Evolutionary conservation across 2,329 filamentous ascomycete species (phyloP).

Genomic region (Acephala macrosclerotiorum): DNA sequence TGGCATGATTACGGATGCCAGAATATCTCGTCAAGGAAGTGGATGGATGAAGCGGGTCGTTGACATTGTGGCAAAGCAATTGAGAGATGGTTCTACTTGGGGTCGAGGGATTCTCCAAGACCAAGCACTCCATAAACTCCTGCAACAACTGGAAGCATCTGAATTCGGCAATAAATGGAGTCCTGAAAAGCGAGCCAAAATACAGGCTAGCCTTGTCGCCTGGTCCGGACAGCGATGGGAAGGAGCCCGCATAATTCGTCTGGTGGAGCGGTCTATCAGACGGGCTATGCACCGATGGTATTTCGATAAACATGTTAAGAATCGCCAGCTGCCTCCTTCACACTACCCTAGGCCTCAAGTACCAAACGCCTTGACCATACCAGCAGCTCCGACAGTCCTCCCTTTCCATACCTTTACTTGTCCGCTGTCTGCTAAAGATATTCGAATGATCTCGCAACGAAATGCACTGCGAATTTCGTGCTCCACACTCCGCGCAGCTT

Average conservation of each 20-base stretch:
- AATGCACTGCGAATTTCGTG: conserved; percentile 94
- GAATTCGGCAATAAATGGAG: conserved; percentile 45
- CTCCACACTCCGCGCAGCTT: conserved; percentile 84
- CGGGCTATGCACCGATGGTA: conserved; percentile 87
- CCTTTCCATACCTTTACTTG: conserved; percentile 99
- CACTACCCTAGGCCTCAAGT: conserved; percentile 77
- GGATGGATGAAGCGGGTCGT: conserved; percentile 93
- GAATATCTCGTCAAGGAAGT: conserved; percentile 63
- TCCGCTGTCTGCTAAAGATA: conserved; percentile 87
- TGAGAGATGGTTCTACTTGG: conserved; percentile 87
- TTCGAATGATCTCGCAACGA: conserved; percentile 91
- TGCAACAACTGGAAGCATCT: conserved; percentile 42
- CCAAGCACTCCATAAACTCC: conserved; percentile 54
- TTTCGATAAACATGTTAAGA: conserved; percentile 75
- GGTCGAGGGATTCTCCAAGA: conserved; percentile 74
- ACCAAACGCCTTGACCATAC: conserved; percentile 76
- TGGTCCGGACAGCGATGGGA: conserved; percentile 87
- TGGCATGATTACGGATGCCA: conserved; percentile 82
- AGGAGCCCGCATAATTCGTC: conserved; percentile 81
- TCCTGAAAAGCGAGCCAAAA: conserved; percentile 45
- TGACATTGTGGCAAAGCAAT: conserved; percentile 87
- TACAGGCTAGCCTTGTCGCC: conserved; percentile 46
- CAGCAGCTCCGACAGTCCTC: conserved; percentile 89
- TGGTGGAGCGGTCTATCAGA: conserved; percentile 85
- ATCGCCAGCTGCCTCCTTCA: conserved; percentile 60